These are phyloP conservation scores for Volvox carteri DNA, from an alignment of 163 green algal genomes.

Conservation along the genomic window DNA sequence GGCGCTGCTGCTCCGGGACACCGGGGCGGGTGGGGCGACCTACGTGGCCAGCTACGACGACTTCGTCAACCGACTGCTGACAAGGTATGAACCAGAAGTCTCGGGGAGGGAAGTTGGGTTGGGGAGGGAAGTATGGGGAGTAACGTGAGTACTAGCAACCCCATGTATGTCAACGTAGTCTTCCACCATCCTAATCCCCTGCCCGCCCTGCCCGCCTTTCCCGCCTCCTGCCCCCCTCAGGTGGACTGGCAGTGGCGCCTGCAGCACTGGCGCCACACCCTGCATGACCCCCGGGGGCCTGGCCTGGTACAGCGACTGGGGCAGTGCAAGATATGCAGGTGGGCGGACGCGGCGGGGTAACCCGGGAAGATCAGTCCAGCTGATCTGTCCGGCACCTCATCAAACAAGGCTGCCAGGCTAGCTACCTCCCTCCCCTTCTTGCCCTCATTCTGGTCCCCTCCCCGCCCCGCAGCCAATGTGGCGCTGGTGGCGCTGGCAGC, in stretches of 20 bases:
- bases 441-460: neutral
- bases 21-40: neutral
- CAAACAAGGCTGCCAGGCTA: too few species aligned
- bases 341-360: too few species aligned
- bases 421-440: neutral
- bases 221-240: too few species aligned
- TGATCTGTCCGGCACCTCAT: too few species aligned
- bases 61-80: neutral
- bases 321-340: conserved; percentile 33
- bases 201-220: too few species aligned
- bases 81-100: too few species aligned
- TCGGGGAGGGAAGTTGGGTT: too few species aligned
- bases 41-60: neutral
- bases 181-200: too few species aligned
- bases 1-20: conserved; percentile 37
- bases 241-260: neutral
- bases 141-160: too few species aligned
- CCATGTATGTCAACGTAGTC: too few species aligned
- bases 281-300: conserved; percentile 43
- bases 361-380: too few species aligned
- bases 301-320: conserved; percentile 23
- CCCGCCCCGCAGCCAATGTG: neutral
- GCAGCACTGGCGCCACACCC: neutral
- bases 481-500: conserved; percentile 17
- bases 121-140: too few species aligned